Evolutionary conservation across 352 stramenopile genomes (phyloP), one percentile per base, ranked within the genome.

Genomic region (Phytophthora palmivora): DNA sequence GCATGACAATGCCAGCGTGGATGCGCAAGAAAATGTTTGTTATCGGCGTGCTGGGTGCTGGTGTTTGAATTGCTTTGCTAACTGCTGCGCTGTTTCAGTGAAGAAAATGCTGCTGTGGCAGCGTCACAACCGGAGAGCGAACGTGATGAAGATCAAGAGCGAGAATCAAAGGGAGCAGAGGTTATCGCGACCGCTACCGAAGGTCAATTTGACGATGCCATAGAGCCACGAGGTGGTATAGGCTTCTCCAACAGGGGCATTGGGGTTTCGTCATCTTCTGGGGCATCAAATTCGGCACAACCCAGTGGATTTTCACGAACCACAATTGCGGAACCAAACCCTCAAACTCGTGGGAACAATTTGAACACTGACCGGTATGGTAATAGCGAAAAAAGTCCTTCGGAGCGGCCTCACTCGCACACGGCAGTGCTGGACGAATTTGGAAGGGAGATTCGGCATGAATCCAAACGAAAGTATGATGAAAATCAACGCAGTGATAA

Each of bases 1-100:
- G 90, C 38, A 91, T 97, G 81, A 97, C 94, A 8, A 78, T 98
- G 61, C 92, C 92, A 14, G 91, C 92, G 30, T 98, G 92, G 92
- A 97, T 98, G 86, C 87, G 78, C 52, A 97, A 96, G 74, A 94
- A 94, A 65, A 93, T 94, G 86, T 93, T 67, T 37, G 78, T 82
- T 1, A 10, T 55, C 32, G 36, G 11, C 48, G 12, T 36, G 15
- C 21, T 60, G 16, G 8, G 4, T 45, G 18, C 11, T 51, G 21
- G 26, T 32, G 36, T 54, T 39, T 50, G 6, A 36, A 28, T 43
- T 37, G 32, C 30, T 44, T 53, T 54, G 22, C 34, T 69, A 33
- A 63, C 12, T 46, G 14, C 26, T 53, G 21, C 26, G 22, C 18
- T 60, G 16, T 58, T 68, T 44, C 33, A 93, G 91, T 65, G 87